Evolutionary conservation across 441 rosid genomes (phyloP).

Genomic region (Croton laevigatus): DNA sequence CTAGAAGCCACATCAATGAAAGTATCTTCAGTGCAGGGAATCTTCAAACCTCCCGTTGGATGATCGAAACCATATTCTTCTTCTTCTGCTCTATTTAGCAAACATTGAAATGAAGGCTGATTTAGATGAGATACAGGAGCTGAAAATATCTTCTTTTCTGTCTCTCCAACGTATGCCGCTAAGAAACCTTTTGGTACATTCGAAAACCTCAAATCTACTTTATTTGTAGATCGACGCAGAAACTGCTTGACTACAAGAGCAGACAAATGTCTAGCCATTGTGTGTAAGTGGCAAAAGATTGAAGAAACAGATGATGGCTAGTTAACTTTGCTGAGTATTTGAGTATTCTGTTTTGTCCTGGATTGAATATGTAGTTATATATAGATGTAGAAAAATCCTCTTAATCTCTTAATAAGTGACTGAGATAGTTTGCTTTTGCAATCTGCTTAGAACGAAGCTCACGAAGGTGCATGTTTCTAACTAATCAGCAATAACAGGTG

Average conservation of each 20-base stretch:
- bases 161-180: slow-evolving; percentile 48
- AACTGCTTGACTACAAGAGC: slow-evolving; percentile 23
- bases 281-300: neutral
- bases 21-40: slow-evolving; percentile 57
- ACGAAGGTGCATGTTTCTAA: slow-evolving; percentile 30
- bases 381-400: slow-evolving; percentile 2
- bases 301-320: neutral
- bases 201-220: slow-evolving; percentile 3
- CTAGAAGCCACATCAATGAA: slow-evolving; percentile 39
- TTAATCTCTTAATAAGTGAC: slow-evolving; percentile 3
- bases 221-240: slow-evolving; percentile 12
- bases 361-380: slow-evolving; percentile 6
- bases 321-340: slow-evolving; percentile 3
- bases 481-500: slow-evolving; percentile 3
- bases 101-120: slow-evolving; percentile 33
- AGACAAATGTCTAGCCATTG: too few relatives aligned
- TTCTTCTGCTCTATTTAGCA: slow-evolving; percentile 24
- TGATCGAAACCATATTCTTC: slow-evolving; percentile 54
- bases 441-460: slow-evolving; percentile 21
- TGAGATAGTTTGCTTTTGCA: slow-evolving; percentile 4
- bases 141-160: slow-evolving; percentile 34
- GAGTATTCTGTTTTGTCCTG: neutral
- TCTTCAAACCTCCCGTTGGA: slow-evolving; percentile 57
- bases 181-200: slow-evolving; percentile 39
- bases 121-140: slow-evolving; percentile 35